phyloP scores from a whole-genome alignment of 768 basidiomycete species.

The Russula abietina region DNA sequence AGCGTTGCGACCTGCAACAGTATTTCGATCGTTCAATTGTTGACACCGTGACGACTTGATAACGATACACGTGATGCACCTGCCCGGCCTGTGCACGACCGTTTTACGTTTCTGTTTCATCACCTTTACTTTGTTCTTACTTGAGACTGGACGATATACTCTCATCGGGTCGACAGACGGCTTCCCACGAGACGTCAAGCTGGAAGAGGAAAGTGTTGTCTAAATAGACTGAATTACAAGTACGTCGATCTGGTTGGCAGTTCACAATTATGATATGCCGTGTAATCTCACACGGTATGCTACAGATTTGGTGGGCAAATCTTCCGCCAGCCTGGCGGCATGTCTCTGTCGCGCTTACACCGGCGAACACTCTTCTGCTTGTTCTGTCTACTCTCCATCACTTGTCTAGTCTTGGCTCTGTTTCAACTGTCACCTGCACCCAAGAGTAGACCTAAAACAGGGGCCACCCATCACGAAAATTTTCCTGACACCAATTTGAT shows the following conservation, averaged over 20 bases:
- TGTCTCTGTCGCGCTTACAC: not conserved
- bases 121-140: not conserved
- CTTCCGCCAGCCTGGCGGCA: not conserved
- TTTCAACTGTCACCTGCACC: not conserved
- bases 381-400: not conserved
- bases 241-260: not conserved
- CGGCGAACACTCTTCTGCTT: not conserved
- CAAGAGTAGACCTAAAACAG: not conserved
- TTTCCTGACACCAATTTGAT: not conserved
- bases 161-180: not conserved
- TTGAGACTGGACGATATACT: not conserved
- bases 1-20: too few relatives aligned
- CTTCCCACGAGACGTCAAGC: not conserved
- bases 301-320: not conserved
- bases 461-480: not conserved
- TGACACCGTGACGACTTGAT: too few relatives aligned
- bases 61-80: too few relatives aligned
- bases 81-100: too few relatives aligned
- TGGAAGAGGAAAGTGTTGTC: not conserved
- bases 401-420: not conserved
- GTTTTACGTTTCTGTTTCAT: too few relatives aligned
- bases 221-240: too few relatives aligned
- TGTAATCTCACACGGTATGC: not conserved
- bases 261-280: not conserved
- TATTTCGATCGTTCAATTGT: too few relatives aligned